These are phyloP conservation scores for Cucurbita moschata DNA, from an alignment of 306 rosid species.

Conservation along the genomic window DNA sequence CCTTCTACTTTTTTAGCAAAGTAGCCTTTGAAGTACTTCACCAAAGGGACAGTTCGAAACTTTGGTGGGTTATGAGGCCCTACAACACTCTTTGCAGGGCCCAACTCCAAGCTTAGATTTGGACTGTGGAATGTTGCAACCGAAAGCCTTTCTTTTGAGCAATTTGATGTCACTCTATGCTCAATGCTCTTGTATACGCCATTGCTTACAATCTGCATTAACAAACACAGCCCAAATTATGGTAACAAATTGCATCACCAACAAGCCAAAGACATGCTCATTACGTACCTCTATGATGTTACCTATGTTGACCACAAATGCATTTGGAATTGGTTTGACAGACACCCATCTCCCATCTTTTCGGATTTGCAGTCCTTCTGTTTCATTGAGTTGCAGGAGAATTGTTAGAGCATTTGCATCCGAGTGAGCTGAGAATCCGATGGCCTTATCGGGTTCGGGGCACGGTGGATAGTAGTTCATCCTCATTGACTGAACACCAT, in stretches of 20 bases:
- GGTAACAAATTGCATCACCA: background rate
- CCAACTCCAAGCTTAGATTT: constrained; percentile 17
- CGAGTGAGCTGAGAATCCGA: constrained; percentile 18
- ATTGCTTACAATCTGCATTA: constrained; percentile 35
- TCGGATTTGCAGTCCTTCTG: constrained; percentile 18
- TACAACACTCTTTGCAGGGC: constrained; percentile 30
- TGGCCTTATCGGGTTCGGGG: constrained; percentile 17
- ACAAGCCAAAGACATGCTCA: too few species aligned
- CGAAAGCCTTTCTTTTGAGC: constrained; percentile 26
- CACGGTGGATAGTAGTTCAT: constrained; percentile 35
- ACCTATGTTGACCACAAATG: constrained; percentile 20
- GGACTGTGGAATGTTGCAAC: constrained; percentile 33
- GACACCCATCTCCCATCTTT: constrained; percentile 21
- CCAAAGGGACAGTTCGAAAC: constrained; percentile 4
- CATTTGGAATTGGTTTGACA: constrained; percentile 13
- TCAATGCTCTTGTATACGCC: constrained; percentile 28
- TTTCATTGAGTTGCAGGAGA: constrained; percentile 18
- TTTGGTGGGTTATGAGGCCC: constrained; percentile 19
- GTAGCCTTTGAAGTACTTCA: constrained; percentile 9
- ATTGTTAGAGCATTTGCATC: constrained; percentile 18
- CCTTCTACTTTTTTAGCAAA: constrained; percentile 25
- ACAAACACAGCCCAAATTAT: background rate
- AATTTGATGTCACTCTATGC: constrained; percentile 33
- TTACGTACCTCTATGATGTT: constrained; percentile 20
- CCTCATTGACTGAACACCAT: constrained; percentile 19